These are phyloP conservation scores for Tylopilus intermedius DNA, from an alignment of 768 basidiomycete species.

Conservation along the genomic window DNA sequence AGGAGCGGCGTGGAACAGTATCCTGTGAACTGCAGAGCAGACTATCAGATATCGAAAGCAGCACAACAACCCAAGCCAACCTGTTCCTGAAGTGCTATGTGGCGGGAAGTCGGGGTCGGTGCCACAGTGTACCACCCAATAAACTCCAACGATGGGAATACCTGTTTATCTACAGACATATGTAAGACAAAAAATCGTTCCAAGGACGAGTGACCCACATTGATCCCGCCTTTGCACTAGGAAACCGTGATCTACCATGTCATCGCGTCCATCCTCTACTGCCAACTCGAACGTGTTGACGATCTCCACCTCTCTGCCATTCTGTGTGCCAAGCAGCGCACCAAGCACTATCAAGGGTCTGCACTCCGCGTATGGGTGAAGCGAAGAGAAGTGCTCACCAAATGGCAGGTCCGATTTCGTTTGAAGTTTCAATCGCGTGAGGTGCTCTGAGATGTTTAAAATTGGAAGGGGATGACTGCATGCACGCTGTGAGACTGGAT, in stretches of 20 bases:
- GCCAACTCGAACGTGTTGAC: slow-evolving; percentile 95
- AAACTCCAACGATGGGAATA: slow-evolving; percentile 95
- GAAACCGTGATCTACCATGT: slow-evolving; percentile 75
- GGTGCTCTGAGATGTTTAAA: slow-evolving; percentile 93
- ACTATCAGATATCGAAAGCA: neutral
- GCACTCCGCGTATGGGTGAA: neutral
- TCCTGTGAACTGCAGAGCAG: slow-evolving; percentile 58
- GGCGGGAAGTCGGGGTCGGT: slow-evolving; percentile 61
- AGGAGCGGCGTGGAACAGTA: slow-evolving; percentile 89
- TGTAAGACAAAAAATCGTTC: slow-evolving; percentile 2
- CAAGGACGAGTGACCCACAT: slow-evolving; percentile 45
- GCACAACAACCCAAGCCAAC: slow-evolving; percentile 33
- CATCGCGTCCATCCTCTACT: slow-evolving; percentile 46
- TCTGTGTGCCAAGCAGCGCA: slow-evolving; percentile 89
- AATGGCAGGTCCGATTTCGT: slow-evolving; percentile 57
- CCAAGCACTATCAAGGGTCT: slow-evolving; percentile 66
- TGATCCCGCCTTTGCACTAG: slow-evolving; percentile 80
- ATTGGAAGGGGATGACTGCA: slow-evolving; percentile 92
- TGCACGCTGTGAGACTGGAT: slow-evolving; percentile 14
- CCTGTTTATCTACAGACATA: slow-evolving; percentile 77
- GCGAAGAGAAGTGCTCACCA: slow-evolving; percentile 39
- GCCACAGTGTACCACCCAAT: slow-evolving; percentile 98
- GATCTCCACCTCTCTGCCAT: slow-evolving; percentile 92
- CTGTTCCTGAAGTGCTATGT: slow-evolving; percentile 84
- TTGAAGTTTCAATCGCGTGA: slow-evolving; percentile 80